phyloP scores from a whole-genome alignment of 345 rosid species.

The Hypericum androsaemum region DNA sequence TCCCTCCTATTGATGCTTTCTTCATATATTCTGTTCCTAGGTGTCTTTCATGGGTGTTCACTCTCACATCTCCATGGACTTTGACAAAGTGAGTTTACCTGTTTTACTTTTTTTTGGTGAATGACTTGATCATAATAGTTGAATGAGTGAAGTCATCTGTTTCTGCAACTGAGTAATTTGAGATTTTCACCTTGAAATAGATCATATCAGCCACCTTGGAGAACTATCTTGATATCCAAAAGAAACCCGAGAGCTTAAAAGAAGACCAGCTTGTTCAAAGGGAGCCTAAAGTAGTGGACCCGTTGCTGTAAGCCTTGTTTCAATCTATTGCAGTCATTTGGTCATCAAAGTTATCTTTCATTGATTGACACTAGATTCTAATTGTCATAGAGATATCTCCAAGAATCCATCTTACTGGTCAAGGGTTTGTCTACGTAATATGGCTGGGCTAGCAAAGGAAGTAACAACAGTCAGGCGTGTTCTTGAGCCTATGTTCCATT shows the following conservation, averaged over 20 bases:
- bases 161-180: constrained; percentile 2
- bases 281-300: constrained; percentile 26
- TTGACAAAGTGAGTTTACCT: constrained; percentile 57
- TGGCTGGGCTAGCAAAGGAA: constrained; percentile 80
- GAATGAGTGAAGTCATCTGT: background rate
- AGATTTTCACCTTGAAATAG: constrained; percentile 35
- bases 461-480: constrained; percentile 77
- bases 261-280: constrained; percentile 30
- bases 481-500: constrained; percentile 78
- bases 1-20: constrained; percentile 2
- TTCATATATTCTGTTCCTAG: constrained; percentile 28
- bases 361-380: constrained; percentile 15
- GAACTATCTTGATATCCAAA: constrained; percentile 51
- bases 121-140: background rate
- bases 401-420: constrained; percentile 86
- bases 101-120: background rate
- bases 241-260: constrained; percentile 28
- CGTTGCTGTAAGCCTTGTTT: constrained; percentile 41
- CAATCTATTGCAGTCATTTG: constrained; percentile 1
- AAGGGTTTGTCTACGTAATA: constrained; percentile 58
- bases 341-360: background rate
- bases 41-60: constrained; percentile 84
- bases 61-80: constrained; percentile 79
- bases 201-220: constrained; percentile 78
- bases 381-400: constrained; percentile 46